Base-by-base conservation (phyloP, 2,329 filamentous ascomycete species). In the Chaetoscypha palmicola region DNA sequence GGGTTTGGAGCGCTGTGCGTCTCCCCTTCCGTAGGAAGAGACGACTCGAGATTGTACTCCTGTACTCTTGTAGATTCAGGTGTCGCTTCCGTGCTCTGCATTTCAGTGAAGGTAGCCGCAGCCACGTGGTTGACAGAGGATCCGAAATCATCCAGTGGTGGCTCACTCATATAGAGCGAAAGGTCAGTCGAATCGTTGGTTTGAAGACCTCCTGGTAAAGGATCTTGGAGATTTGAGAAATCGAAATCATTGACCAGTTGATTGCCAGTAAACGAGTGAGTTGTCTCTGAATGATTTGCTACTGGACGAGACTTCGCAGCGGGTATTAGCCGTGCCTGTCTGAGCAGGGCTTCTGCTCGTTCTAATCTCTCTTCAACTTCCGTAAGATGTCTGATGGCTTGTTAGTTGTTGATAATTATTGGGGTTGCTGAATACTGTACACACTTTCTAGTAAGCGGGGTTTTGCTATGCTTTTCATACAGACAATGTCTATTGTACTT, bases 401-500 rank as follows among this genome's bases (percentile, higher is more conserved):
- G 32, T 41, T 35, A 34, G 31, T 20, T 5, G 11, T 35, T 23
- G 4, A 12, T 4, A 28, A 28, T 7, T 14, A 10, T n/a, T 12
- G 34, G 20, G n/a, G 9, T 9, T 5, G 4, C 4, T 17, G n/a
- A 33, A 14, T 22, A 16, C 16, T 7, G 19, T 12, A 32, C 38
- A 35, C 12, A 35, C 40, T 42, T 42, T 20, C 40, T 42, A 4
- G 40, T 42, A n/a, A 42, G 22, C 12, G 40, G 40, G n/a, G 40
- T 42, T 19, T 42, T 42, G 40, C 40, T 42, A 30, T 42, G 40
- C 32, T 42, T 42, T 24, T 42, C 40, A 26, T 42, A 42, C 31
- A 42, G 36, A 14, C 30, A 42, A 16, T 42, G 40, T 17, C 40
- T 8, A 21, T 42, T 42, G 19, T 42, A 42, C 32, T 42, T 42